phyloP scores from a whole-genome alignment of 2,329 filamentous ascomycete genomes.

The Exophiala spinifera region DNA sequence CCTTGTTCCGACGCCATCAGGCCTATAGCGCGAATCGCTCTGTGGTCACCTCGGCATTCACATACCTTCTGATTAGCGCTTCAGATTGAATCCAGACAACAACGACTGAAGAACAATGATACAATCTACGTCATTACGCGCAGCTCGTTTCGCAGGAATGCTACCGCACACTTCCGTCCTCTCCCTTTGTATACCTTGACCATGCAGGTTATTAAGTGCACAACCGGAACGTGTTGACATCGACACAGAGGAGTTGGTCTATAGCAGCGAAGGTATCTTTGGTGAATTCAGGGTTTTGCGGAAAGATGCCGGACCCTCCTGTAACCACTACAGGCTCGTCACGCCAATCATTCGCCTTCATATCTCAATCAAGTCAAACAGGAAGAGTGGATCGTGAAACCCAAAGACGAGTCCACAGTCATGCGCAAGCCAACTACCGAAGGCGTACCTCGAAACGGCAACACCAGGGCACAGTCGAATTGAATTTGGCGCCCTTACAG shows the following conservation, averaged over 20 bases:
- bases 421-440: slow-evolving; percentile 6
- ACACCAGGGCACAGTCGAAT: not conserved
- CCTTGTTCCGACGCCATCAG: too few species aligned
- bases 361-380: not conserved
- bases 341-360: not conserved
- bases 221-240: not conserved
- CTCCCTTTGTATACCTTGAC: too few species aligned
- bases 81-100: too few species aligned
- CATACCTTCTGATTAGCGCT: too few species aligned
- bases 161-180: too few species aligned
- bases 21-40: too few species aligned
- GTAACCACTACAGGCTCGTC: not conserved
- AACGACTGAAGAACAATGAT: too few species aligned
- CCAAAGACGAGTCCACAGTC: not conserved
- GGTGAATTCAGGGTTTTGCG: not conserved
- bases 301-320: not conserved
- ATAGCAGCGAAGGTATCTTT: too few species aligned
- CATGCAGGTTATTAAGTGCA: too few species aligned
- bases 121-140: too few species aligned
- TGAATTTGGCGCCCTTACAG: not conserved
- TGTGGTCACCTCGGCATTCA: too few species aligned
- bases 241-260: not conserved
- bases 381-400: slow-evolving; percentile 33
- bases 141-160: too few species aligned
- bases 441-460: not conserved